These are phyloP conservation scores for Afroboletus lepidellus DNA, from an alignment of 1,284 basidiomycete species.

Conservation along the genomic window DNA sequence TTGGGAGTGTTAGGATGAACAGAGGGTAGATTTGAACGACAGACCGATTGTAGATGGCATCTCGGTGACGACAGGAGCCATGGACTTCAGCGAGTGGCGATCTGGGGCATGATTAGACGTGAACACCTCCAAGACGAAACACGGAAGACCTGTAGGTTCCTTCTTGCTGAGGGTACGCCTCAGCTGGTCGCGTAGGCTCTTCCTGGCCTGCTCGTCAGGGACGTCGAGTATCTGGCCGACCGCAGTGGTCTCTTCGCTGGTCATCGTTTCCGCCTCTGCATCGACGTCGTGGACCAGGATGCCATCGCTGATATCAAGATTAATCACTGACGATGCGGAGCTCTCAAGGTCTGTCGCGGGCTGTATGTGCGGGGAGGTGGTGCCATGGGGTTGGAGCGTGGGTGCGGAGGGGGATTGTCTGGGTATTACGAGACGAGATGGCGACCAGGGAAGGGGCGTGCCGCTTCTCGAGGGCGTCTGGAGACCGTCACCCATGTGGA, in stretches of 20 bases:
- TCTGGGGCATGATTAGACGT: slow-evolving; percentile 12
- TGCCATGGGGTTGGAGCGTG: slow-evolving; percentile 45
- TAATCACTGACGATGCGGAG: slow-evolving; percentile 64
- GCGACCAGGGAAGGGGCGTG: slow-evolving; percentile 36
- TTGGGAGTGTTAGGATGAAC: slow-evolving; percentile 23
- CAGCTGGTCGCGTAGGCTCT: slow-evolving; percentile 64
- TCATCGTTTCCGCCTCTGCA: slow-evolving; percentile 49
- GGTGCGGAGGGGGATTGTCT: slow-evolving; percentile 43
- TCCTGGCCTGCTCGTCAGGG: slow-evolving; percentile 59
- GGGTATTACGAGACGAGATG: slow-evolving; percentile 44
- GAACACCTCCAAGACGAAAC: neutral
- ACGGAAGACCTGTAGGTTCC: slow-evolving; percentile 32
- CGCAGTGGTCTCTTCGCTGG: slow-evolving; percentile 50
- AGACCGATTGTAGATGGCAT: slow-evolving; percentile 11
- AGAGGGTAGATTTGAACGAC: slow-evolving; percentile 5
- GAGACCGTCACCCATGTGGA: slow-evolving; percentile 19
- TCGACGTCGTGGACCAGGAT: slow-evolving; percentile 67
- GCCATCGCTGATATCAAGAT: slow-evolving; percentile 60
- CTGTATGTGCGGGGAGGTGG: slow-evolving; percentile 29
- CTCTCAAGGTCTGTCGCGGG: slow-evolving; percentile 48
- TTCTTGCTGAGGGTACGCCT: slow-evolving; percentile 60
- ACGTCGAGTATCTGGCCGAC: slow-evolving; percentile 41
- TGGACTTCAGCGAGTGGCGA: slow-evolving; percentile 15
- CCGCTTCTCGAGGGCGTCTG: slow-evolving; percentile 32
- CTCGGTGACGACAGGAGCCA: slow-evolving; percentile 12